Evolutionary conservation across 176 grass and related monocot genomes (phyloP), one percentile per base, ranked within the genome.

Genomic region (Lolium rigidum): DNA sequence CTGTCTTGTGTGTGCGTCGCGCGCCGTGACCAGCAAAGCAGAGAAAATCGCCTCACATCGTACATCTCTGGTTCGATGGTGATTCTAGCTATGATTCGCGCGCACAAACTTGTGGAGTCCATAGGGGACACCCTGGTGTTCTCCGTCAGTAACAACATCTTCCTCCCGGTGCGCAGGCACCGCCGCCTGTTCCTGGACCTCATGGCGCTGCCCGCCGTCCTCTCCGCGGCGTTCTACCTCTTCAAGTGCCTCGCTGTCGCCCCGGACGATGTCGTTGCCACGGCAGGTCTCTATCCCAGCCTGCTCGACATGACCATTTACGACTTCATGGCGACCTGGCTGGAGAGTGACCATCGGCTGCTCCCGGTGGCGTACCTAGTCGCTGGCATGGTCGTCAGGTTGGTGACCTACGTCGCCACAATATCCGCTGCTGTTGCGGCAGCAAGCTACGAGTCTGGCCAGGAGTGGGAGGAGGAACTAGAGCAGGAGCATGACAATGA

Each of bases 131-230:
- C 37, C 37, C 31, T 35, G 31, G 2, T 35, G 31, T 35, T 35
- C 31, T 70, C 39, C 17, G 7, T 70, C 37, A 20, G 10, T 37
- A 2, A 70, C 3, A 17, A 37, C 9, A 9, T 17, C 67, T 18
- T 43, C 18, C 17, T 70, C 37, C 67, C 37, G 66, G 67, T 17
- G 37, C 67, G 67, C 39, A 70, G 37, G 43, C 39, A 37, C 21
- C 59, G 59, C 2, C 67, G 67, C 67, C 37, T 70, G 37, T 70
- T 70, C 67, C 67, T 70, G 67, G 67, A 70, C 37, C 67, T 70
- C 67, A n/a, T 70, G 4, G 10, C 16, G 8, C 16, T 43, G 67
- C 43, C 37, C 17, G 17, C 1, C 67, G 37, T 5, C 37, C 37
- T 70, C 37, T 20, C 67, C 9, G 37, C 10, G 35, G 37, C 67